These are phyloP conservation scores for Ustilago lituana DNA, from an alignment of 1,284 basidiomycete genomes.

Conservation along the genomic window DNA sequence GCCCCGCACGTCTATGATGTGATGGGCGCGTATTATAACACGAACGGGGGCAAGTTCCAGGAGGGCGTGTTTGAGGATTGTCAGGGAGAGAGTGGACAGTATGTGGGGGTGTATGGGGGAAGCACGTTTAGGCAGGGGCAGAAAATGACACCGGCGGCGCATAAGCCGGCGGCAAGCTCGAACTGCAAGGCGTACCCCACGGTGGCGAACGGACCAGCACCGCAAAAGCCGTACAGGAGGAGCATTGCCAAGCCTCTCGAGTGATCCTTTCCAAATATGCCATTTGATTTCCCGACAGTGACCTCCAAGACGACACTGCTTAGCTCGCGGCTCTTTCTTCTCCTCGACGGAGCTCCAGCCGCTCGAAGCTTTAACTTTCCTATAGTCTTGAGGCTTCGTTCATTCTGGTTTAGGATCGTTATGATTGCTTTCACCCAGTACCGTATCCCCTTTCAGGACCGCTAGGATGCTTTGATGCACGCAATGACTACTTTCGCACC, in stretches of 20 bases:
- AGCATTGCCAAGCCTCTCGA: conserved; percentile 17
- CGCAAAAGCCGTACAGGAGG: conserved; percentile 38
- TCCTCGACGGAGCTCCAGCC: too few species aligned
- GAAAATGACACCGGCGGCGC: conserved; percentile 29
- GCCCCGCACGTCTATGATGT: conserved; percentile 57
- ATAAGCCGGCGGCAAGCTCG: conserved; percentile 25
- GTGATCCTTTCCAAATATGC: too few species aligned
- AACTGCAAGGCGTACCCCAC: conserved; percentile 38
- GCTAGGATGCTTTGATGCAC: too few species aligned
- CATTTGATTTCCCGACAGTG: too few species aligned
- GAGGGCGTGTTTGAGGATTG: conserved; percentile 49
- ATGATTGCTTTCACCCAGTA: too few species aligned
- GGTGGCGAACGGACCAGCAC: conserved; percentile 20
- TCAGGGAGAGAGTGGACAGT: conserved; percentile 41
- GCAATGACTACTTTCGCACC: too few species aligned
- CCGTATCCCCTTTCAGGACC: too few species aligned
- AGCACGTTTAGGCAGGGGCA: conserved; percentile 51
- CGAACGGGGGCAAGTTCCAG: conserved; percentile 42
- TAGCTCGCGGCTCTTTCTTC: conserved; percentile 40
- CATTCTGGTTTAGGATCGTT: too few species aligned
- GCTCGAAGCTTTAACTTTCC: too few species aligned
- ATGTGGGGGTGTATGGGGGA: conserved; percentile 32
- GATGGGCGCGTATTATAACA: conserved; percentile 43
- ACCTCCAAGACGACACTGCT: neutral
- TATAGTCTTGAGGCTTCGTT: too few species aligned